phyloP scores from a whole-genome alignment of 2,329 filamentous ascomycete species.

The Ascochyta viciae-villosae region DNA sequence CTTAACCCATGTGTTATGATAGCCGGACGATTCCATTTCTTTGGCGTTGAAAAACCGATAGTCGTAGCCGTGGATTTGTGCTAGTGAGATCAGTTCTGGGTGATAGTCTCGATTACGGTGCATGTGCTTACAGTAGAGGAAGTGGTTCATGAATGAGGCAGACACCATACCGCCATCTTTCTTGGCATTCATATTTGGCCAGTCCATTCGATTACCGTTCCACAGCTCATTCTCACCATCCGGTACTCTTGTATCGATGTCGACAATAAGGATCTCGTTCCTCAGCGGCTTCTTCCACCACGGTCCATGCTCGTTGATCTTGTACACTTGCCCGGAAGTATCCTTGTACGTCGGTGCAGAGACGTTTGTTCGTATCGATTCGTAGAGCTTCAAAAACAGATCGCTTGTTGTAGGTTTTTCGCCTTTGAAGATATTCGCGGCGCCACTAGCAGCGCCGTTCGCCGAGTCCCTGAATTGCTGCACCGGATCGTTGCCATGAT shows the following conservation, averaged over 20 bases:
- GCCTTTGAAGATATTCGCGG: conserved; percentile 17
- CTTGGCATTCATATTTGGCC: conserved; percentile 25
- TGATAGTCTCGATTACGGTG: conserved; percentile 24
- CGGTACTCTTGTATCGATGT: conserved; percentile 40
- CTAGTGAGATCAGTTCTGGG: conserved; percentile 14
- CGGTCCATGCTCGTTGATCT: conserved; percentile 23
- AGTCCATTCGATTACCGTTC: conserved; percentile 30
- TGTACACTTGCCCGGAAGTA: conserved; percentile 14
- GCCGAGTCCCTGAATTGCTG: conserved; percentile 23
- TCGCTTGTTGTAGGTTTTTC: conserved; percentile 17
- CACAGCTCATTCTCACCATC: conserved; percentile 30
- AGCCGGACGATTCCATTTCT: conserved; percentile 37
- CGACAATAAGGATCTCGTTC: conserved; percentile 37
- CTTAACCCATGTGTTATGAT: conserved; percentile 54
- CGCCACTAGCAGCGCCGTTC: conserved; percentile 15
- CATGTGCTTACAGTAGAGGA: conserved; percentile 39
- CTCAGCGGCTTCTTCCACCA: conserved; percentile 35
- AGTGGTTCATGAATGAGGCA: conserved; percentile 51
- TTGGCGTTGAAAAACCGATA: conserved; percentile 54
- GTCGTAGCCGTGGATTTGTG: conserved; percentile 52
- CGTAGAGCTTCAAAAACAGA: conserved; percentile 17
- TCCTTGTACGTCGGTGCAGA: conserved; percentile 19
- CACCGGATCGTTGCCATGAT: conserved; percentile 14
- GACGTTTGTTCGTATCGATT: conserved; percentile 21
- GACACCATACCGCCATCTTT: conserved; percentile 43